phyloP scores from a whole-genome alignment of 2,329 filamentous ascomycete genomes.

The Pyricularia pennisetigena region DNA sequence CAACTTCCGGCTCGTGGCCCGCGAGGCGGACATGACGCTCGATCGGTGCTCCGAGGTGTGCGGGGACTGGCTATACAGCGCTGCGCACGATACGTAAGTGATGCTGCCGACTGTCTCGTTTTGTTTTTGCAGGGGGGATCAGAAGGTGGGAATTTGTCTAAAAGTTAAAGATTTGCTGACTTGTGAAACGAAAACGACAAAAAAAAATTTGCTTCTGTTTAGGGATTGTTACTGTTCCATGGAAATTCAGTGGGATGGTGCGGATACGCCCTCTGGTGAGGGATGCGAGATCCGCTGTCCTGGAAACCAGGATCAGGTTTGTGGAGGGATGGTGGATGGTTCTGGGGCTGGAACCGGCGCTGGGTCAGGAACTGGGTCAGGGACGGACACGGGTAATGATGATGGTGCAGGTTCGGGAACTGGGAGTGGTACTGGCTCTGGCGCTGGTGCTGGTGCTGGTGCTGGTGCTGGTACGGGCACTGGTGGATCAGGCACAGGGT shows the following conservation, averaged over 20 bases:
- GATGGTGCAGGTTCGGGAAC: not conserved
- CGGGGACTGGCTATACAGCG: not conserved
- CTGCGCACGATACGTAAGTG: not conserved
- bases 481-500: not conserved
- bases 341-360: not conserved
- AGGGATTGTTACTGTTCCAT: not conserved
- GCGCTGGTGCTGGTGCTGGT: not conserved
- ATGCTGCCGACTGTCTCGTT: not conserved
- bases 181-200: too few species aligned
- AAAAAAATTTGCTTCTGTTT: too few species aligned
- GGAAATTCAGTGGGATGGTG: not conserved
- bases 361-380: not conserved
- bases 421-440: not conserved
- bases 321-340: not conserved
- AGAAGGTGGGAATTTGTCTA: too few species aligned
- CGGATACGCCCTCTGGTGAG: not conserved
- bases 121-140: too few species aligned
- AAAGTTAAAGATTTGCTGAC: not conserved
- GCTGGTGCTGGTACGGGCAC: not conserved
- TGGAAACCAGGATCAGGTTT: not conserved
- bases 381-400: too few species aligned
- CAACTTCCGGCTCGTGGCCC: not conserved
- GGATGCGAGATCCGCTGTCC: not conserved
- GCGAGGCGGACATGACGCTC: not conserved
- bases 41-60: not conserved